Conservation (phyloP, 1,284 basidiomycete species). For the Athelia psychrophila region DNA sequence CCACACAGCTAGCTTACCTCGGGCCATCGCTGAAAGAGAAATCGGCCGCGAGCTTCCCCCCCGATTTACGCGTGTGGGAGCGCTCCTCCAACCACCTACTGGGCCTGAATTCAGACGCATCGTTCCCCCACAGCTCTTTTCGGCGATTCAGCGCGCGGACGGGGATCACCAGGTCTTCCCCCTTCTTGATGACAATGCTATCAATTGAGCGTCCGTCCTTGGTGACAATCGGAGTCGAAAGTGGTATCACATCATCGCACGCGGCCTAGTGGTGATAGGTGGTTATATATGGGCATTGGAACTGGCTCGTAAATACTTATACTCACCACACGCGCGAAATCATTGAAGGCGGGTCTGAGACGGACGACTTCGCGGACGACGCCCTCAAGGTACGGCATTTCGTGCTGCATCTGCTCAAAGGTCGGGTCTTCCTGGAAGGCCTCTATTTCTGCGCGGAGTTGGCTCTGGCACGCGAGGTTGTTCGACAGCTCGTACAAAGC, state of each 20-base stretch:
- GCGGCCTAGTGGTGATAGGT: constrained; percentile 14
- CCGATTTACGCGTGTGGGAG: no score
- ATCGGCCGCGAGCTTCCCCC: no score
- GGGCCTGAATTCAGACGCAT: constrained; percentile 40
- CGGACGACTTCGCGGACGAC: constrained; percentile 43
- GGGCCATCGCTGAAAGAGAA: no score
- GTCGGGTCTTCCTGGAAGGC: constrained; percentile 15
- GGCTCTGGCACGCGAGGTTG: constrained; percentile 43
- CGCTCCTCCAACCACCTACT: constrained; percentile 33
- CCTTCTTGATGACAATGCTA: constrained; percentile 31
- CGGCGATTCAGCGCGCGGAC: constrained; percentile 33
- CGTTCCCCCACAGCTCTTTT: constrained; percentile 37
- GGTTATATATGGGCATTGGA: constrained; percentile 3
- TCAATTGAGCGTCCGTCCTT: constrained; percentile 26
- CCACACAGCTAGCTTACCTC: no score
- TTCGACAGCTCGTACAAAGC: constrained; percentile 48
- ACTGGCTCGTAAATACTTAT: constrained; percentile 19
- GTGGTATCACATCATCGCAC: constrained; percentile 43
- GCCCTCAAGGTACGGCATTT: constrained; percentile 55
- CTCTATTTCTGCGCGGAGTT: constrained; percentile 56
- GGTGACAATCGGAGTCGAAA: constrained; percentile 32
- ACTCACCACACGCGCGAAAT: constrained; percentile 28
- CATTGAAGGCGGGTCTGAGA: background rate
- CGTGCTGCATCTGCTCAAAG: constrained; percentile 43
- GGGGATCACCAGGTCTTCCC: constrained; percentile 34